Evolutionary conservation across 345 rosid genomes (phyloP), one percentile per base, ranked within the genome.

Genomic region (Eutrema japonicum): DNA sequence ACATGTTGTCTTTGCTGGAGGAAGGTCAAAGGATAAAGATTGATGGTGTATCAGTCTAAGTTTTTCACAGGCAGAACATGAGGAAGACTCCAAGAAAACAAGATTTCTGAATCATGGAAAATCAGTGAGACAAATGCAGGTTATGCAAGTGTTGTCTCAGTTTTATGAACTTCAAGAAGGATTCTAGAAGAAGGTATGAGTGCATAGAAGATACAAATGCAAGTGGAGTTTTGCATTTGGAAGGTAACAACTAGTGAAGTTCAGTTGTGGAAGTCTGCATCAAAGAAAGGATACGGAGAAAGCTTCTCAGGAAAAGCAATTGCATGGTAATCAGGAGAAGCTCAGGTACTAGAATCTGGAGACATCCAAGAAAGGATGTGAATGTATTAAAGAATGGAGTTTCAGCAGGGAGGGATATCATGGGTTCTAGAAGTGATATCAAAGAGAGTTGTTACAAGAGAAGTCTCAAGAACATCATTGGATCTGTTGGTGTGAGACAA

Each of bases 161-260:
- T 43, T 3, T 38, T 43, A 43, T 13, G 13, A 7, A 43, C 48
- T 43, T 43, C 48, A 8, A 56, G 27, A 56, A n/a, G 22, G 42
- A 56, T 56, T 33, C 42, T 56, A 56, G 61, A 56, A 3, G 8
- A 10, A n/a, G 11, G 27, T 8, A 51, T 2, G 13, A 4, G 10
- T 10, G 32, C n/a, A 54, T 3, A 32, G 38, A 50, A 22, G 6
- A 4, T 8, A 27, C 14, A 26, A 51, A 9, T 49, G 53, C 53
- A 36, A 0, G 40, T 49, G 53, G 30, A 49, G 53, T 8, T 22
- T 49, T 18, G 87, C 52, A 46, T 61, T 51, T 26, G 33, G 5
- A 26, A 51, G n/a, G 4, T 27, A 51, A 5, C 30, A 11, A 4
- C 35, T 9, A 0, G 13, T 9, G 2, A 10, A 22, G 27, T 8